phyloP scores from a whole-genome alignment of 2,329 filamentous ascomycete species.

The Didymosphaeria variabile region DNA sequence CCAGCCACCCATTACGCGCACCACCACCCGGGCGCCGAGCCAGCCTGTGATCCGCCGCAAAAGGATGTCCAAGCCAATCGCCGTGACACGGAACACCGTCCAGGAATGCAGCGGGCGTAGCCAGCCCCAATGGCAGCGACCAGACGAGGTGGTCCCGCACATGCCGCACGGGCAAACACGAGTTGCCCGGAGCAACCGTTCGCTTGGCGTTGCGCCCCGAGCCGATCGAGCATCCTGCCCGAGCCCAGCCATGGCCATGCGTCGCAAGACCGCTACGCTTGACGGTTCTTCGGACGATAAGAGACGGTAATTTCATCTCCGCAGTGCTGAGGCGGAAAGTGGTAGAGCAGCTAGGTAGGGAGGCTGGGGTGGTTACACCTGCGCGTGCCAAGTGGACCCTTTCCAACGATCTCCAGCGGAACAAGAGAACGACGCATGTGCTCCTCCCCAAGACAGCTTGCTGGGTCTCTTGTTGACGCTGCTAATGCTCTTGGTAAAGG shows the following conservation, averaged over 20 bases:
- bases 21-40: conserved; percentile 21
- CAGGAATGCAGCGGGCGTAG: conserved; percentile 23
- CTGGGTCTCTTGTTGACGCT: not conserved
- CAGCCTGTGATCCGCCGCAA: conserved; percentile 21
- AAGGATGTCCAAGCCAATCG: conserved; percentile 26
- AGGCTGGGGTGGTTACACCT: conserved; percentile 9
- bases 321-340: not conserved
- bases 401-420: not conserved
- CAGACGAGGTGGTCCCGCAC: conserved; percentile 10
- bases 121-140: conserved; percentile 14
- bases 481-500: not conserved
- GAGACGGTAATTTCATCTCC: conserved; percentile 1
- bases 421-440: not conserved
- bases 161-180: conserved; percentile 26
- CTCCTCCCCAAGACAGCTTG: not conserved
- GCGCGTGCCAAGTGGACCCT: conserved; percentile 12
- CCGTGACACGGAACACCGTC: not conserved
- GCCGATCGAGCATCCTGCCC: conserved; percentile 1
- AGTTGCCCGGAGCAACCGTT: conserved; percentile 24
- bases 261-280: conserved; percentile 3
- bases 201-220: conserved; percentile 16
- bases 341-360: conserved; percentile 1
- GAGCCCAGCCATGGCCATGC: conserved; percentile 11
- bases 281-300: not conserved
- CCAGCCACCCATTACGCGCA: conserved; percentile 38